Conservation (phyloP, 1,284 basidiomycete species). For the Peniophora sp. region DNA sequence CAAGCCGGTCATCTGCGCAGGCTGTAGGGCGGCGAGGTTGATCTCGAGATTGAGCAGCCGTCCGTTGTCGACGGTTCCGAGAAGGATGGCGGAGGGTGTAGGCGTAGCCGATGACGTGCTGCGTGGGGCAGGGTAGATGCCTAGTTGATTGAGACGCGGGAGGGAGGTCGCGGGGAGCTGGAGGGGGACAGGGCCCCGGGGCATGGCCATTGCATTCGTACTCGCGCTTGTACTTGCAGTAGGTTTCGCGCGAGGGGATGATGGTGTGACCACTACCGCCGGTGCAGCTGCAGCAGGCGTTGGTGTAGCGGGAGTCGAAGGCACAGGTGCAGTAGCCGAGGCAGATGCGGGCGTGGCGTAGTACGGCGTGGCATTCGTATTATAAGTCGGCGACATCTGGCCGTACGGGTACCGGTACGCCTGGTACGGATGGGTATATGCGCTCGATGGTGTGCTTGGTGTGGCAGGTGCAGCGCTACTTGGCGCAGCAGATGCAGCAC, state of each 20-base stretch:
- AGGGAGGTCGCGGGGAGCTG: slow-evolving; percentile 65
- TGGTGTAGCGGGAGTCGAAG: slow-evolving; percentile 4
- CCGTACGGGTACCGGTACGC: slow-evolving; percentile 8
- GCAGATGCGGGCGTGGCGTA: slow-evolving; percentile 6
- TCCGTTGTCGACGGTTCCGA: slow-evolving; percentile 60
- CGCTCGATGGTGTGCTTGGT: slow-evolving; percentile 13
- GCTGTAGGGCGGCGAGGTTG: slow-evolving; percentile 61
- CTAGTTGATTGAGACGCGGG: slow-evolving; percentile 57
- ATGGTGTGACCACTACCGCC: slow-evolving; percentile 14
- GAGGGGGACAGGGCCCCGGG: slow-evolving; percentile 53
- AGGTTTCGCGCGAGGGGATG: slow-evolving; percentile 10
- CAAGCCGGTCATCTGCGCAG: slow-evolving; percentile 64
- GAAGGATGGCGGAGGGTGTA: slow-evolving; percentile 61
- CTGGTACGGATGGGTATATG: slow-evolving; percentile 8
- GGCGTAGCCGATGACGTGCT: slow-evolving; percentile 37
- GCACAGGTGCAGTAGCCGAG: slow-evolving; percentile 12
- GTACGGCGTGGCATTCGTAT: slow-evolving; percentile 6
- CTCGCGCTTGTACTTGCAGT: slow-evolving; percentile 16
- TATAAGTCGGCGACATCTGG: slow-evolving; percentile 9
- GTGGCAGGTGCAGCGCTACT: slow-evolving; percentile 20
- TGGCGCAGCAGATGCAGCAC: slow-evolving; percentile 16
- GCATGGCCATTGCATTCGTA: slow-evolving; percentile 15
- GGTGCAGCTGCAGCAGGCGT: slow-evolving; percentile 10
- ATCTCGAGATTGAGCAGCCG: slow-evolving; percentile 67
- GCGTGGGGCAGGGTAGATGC: slow-evolving; percentile 66